Conservation (phyloP, 2,329 filamentous ascomycete species). For the Fusarium tjaetaba region DNA sequence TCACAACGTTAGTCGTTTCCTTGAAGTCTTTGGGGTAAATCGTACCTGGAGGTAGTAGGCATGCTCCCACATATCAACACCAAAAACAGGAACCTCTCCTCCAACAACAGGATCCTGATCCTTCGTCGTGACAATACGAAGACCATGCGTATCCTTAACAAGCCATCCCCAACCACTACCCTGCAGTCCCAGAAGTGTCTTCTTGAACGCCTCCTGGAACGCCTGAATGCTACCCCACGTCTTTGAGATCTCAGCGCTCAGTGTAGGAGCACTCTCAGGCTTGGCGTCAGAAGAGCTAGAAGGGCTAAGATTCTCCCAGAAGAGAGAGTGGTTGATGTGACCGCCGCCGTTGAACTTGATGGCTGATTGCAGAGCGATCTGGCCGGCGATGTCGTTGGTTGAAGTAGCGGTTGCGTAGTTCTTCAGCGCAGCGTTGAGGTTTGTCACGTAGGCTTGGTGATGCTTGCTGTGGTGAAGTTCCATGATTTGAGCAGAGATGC, state of each 20-base stretch:
- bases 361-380: constrained; percentile 73
- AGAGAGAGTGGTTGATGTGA: constrained; percentile 92
- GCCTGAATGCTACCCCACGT: constrained; percentile 74
- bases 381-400: constrained; percentile 67
- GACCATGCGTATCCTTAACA: constrained; percentile 68
- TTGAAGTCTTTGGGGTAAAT: neutral
- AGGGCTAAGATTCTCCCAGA: constrained; percentile 86
- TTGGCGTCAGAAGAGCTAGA: constrained; percentile 66
- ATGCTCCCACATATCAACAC: constrained; percentile 94
- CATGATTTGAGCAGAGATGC: constrained; percentile 83
- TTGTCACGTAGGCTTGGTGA: constrained; percentile 81
- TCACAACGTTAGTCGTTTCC: constrained; percentile 7
- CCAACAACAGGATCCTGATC: constrained; percentile 82
- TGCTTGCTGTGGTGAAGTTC: constrained; percentile 83
- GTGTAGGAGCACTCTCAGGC: constrained; percentile 63
- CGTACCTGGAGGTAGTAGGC: constrained; percentile 84
- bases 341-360: constrained; percentile 92
- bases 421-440: constrained; percentile 74
- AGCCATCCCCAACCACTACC: constrained; percentile 93
- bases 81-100: constrained; percentile 75
- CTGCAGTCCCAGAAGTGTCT: constrained; percentile 75
- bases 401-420: constrained; percentile 66
- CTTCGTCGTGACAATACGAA: constrained; percentile 83
- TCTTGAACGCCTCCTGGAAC: constrained; percentile 74
- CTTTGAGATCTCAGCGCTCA: constrained; percentile 68